Conservation (phyloP, 129 eudicot species). For the Silybum marianum region DNA sequence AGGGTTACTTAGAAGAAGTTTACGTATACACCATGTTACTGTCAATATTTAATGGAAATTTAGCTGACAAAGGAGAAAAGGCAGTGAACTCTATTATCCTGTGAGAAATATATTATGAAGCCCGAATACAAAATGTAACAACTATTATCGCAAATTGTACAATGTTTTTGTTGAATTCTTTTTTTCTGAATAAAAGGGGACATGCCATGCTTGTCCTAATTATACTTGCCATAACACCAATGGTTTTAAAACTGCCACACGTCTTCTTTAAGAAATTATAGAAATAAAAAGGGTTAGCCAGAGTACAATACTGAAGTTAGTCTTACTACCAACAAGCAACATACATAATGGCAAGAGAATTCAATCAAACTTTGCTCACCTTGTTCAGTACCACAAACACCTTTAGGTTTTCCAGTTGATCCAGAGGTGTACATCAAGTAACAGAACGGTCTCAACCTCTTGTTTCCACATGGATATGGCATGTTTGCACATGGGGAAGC, state of each 20-base stretch:
- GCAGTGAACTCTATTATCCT: not conserved
- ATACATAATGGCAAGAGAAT: not conserved
- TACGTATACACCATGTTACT: not conserved
- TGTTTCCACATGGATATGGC: conserved; percentile 67
- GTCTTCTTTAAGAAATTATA: not conserved
- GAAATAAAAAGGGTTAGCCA: not conserved
- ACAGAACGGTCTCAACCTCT: conserved; percentile 52
- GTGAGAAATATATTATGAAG: not conserved
- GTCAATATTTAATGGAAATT: not conserved
- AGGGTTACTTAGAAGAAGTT: not conserved
- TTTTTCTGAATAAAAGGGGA: not conserved
- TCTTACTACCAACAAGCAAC: not conserved
- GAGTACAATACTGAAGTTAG: not conserved
- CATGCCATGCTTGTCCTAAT: not conserved
- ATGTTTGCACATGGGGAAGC: conserved; percentile 45
- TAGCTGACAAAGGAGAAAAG: not conserved
- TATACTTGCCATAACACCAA: conserved; percentile 2
- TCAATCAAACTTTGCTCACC: conserved; percentile 40
- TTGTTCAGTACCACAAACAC: conserved; percentile 88
- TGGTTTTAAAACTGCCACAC: not conserved
- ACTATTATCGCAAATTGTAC: not conserved
- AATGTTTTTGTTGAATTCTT: not conserved
- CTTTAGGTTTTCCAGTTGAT: conserved; percentile 91
- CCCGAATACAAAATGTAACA: not conserved
- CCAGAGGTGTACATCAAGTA: conserved; percentile 97